Percentiles rank a stretch among this genome's conserved stretches.
Conservation (phyloP, 768 basidiomycete species). For the Boletus eberwhitei region DNA sequence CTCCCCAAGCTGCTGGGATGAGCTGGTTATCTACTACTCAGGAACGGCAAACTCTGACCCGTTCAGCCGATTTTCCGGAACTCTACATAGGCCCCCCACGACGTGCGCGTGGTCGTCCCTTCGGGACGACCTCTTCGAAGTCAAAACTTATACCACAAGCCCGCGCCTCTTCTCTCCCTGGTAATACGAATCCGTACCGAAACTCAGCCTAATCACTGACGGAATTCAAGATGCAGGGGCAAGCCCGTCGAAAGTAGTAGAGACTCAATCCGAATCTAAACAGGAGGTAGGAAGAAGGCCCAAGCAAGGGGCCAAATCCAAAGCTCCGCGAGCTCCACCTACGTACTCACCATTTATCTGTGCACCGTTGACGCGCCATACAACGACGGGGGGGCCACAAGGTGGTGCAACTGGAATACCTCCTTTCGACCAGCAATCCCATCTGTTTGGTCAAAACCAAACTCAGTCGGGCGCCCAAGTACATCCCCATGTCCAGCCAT, state of each 20-base stretch:
- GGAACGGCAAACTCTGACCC: constrained; percentile 22
- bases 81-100: constrained; percentile 37
- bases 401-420: background rate
- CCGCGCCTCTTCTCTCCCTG: constrained; percentile 1
- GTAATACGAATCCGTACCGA: background rate
- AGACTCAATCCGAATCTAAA: background rate
- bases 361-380: constrained; percentile 22
- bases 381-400: background rate
- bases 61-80: constrained; percentile 33
- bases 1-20: constrained; percentile 2
- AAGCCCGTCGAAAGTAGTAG: background rate
- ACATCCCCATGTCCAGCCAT: constrained; percentile 1
- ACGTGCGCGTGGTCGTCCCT: constrained; percentile 32
- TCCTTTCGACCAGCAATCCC: background rate
- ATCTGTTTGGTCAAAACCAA: constrained; percentile 1
- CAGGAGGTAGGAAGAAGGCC: background rate
- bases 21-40: background rate
- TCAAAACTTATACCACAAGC: constrained; percentile 31
- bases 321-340: constrained; percentile 19
- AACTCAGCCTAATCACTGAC: background rate
- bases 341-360: constrained; percentile 25
- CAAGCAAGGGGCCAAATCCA: constrained; percentile 24
- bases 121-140: constrained; percentile 48
- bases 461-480: background rate
- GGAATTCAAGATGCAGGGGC: constrained; percentile 2